Conservation (phyloP, 108 stramenopile species). For the Nannochloropsis gaditana region DNA sequence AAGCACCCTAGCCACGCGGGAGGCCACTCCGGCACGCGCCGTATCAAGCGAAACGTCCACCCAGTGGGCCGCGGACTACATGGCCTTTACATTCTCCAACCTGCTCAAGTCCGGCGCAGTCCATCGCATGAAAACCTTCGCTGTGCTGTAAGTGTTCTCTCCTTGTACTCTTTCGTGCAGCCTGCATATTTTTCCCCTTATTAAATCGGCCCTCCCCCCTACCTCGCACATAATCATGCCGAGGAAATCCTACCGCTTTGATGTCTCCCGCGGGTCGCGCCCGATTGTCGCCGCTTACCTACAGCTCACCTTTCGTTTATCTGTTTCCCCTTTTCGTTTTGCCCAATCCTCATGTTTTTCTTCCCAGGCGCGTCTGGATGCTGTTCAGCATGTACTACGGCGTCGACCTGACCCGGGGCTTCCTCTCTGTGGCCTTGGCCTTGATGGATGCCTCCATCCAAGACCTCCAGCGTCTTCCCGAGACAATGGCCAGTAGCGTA, state of each 20-base stretch:
- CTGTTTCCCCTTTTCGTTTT: not conserved
- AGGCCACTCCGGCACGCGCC: not conserved
- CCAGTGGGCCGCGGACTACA: slow-evolving; percentile 3
- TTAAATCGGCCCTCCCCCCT: not conserved
- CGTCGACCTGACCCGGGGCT: not conserved
- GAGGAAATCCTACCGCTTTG: not conserved
- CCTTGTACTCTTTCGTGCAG: not conserved
- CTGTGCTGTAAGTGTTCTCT: not conserved
- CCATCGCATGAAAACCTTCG: not conserved
- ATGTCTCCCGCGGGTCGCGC: not conserved
- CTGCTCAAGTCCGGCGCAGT: not conserved
- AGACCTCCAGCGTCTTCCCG: slow-evolving; percentile 14
- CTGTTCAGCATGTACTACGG: not conserved
- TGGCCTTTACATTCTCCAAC: not conserved
- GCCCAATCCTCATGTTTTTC: too few relatives aligned
- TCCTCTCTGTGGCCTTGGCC: not conserved
- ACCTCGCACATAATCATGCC: not conserved
- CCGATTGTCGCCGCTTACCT: not conserved
- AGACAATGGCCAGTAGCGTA: not conserved
- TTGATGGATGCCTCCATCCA: not conserved
- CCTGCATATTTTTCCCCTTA: not conserved
- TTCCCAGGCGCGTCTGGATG: not conserved
- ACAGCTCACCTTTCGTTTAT: not conserved
- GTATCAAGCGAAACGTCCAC: not conserved
- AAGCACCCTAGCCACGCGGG: not conserved